Evolutionary conservation across 2,329 filamentous ascomycete genomes (phyloP).

Genomic region (Ascocoryne sarcoides): DNA sequence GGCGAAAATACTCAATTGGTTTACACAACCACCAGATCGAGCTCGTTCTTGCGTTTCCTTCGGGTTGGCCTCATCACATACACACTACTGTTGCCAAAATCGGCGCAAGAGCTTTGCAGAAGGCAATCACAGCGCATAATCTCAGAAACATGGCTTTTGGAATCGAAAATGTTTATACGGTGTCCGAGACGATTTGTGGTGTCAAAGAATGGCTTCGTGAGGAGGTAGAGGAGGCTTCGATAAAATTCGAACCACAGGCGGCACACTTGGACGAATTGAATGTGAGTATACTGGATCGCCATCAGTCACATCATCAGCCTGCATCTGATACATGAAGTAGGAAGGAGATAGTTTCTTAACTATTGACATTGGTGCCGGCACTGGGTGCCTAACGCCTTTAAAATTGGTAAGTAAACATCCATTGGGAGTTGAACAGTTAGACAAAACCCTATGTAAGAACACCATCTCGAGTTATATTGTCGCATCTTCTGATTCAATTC

Average conservation of each 20-base stretch:
- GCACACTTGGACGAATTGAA: slow-evolving; percentile 4
- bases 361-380: slow-evolving; percentile 11
- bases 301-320: neutral
- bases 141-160: slow-evolving; percentile 7
- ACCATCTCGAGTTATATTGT: no score
- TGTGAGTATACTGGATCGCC: neutral
- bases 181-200: slow-evolving; percentile 11
- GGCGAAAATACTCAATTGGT: neutral
- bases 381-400: slow-evolving; percentile 9
- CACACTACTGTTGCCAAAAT: slow-evolving; percentile 8
- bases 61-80: slow-evolving; percentile 10
- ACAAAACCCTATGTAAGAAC: slow-evolving; percentile 1
- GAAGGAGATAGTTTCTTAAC: slow-evolving; percentile 7
- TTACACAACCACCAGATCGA: slow-evolving; percentile 4
- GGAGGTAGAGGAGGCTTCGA: no score
- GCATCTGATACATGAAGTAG: no score
- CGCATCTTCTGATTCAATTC: neutral
- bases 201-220: slow-evolving; percentile 10
- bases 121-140: slow-evolving; percentile 3
- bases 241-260: neutral
- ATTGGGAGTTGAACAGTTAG: slow-evolving; percentile 8
- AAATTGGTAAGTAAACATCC: slow-evolving; percentile 7
- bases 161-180: slow-evolving; percentile 12
- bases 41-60: slow-evolving; percentile 12
- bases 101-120: slow-evolving; percentile 5